Conservation (phyloP, 2,329 filamentous ascomycete genomes). For the Pseudogymnoascus sp. region DNA sequence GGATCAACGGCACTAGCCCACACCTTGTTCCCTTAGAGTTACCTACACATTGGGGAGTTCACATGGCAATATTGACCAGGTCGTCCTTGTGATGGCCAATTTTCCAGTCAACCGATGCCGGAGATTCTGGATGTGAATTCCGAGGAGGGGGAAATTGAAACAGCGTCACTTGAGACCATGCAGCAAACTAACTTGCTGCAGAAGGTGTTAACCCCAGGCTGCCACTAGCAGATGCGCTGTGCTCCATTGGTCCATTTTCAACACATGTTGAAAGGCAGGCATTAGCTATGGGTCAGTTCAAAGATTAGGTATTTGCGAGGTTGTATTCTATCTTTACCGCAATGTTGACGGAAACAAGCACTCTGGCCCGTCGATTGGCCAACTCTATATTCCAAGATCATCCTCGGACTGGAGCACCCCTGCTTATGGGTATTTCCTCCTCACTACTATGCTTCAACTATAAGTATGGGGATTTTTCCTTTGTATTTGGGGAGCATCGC, state of each 20-base stretch:
- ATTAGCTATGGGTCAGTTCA: not conserved
- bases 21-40: not conserved
- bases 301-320: not conserved
- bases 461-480: not conserved
- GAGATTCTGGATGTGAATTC: not conserved
- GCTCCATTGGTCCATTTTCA: not conserved
- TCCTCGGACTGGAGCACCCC: not conserved
- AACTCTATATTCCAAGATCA: not conserved
- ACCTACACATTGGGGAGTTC: not conserved
- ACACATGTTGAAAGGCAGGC: not conserved
- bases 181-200: constrained; percentile 6
- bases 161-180: not conserved
- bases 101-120: not conserved
- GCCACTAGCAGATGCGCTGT: not conserved
- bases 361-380: not conserved
- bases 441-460: not conserved
- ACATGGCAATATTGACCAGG: not conserved
- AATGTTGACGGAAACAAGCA: not conserved
- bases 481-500: not conserved
- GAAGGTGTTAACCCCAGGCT: not conserved
- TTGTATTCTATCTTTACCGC: not conserved
- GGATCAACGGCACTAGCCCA: not conserved
- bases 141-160: not conserved
- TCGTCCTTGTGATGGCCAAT: not conserved
- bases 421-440: not conserved